Conservation (phyloP, 768 basidiomycete genomes). For the Tylopilus subfusipes region DNA sequence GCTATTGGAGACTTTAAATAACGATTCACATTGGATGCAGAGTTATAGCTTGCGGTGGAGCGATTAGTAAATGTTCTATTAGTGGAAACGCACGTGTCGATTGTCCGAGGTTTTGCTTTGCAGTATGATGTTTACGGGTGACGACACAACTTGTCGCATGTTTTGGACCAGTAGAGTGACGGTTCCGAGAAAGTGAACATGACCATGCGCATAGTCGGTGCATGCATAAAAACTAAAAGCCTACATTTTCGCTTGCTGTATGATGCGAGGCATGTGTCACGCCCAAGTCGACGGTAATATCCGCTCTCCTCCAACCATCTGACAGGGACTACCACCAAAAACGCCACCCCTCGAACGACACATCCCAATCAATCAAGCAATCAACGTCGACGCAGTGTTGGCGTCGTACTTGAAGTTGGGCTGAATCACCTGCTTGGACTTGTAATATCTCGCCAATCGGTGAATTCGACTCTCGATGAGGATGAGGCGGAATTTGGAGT, state of each 20-base stretch:
- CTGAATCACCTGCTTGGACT: conserved; percentile 95
- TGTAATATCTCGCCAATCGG: conserved; percentile 97
- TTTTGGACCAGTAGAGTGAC: background rate
- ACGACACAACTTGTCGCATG: no score
- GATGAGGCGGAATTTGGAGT: conserved; percentile 95
- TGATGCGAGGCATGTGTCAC: conserved; percentile 6
- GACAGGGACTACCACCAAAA: background rate
- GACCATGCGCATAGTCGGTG: conserved; percentile 10
- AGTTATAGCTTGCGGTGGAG: no score
- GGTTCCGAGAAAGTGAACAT: background rate
- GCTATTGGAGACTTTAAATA: no score
- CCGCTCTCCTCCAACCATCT: background rate
- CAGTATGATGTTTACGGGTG: no score
- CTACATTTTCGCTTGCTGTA: conserved; percentile 19
- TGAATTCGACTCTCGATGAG: conserved; percentile 99
- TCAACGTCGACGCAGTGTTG: conserved; percentile 87
- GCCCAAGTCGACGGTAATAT: background rate
- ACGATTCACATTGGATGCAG: no score
- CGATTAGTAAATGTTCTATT: no score
- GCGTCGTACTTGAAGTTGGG: conserved; percentile 99
- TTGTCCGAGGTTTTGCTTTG: no score
- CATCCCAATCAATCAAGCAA: conserved; percentile 60
- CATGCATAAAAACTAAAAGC: conserved; percentile 19
- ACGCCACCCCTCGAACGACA: background rate
- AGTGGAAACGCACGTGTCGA: no score